phyloP scores from a whole-genome alignment of 1,284 basidiomycete genomes.

The Ceratorhiza oryzae-sativae region DNA sequence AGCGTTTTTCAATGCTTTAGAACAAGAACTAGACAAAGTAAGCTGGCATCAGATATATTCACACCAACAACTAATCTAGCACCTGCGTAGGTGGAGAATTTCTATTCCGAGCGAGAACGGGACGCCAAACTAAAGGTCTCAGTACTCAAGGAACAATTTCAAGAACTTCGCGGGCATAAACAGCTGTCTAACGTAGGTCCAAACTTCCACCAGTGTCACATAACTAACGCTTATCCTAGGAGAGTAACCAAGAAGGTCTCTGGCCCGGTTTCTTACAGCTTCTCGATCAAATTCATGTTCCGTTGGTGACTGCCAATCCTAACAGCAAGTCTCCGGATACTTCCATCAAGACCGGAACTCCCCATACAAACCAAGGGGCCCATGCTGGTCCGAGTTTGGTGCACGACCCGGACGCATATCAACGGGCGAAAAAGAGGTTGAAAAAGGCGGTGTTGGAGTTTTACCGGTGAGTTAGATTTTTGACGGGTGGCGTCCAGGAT shows the following conservation, averaged over 20 bases:
- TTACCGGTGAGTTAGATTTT: slow-evolving; percentile 69
- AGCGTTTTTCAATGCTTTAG: slow-evolving; percentile 77
- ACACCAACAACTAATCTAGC: not conserved
- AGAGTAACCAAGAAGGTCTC: slow-evolving; percentile 34
- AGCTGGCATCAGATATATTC: slow-evolving; percentile 65
- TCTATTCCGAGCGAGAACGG: slow-evolving; percentile 77
- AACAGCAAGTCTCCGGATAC: slow-evolving; percentile 34
- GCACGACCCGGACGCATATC: slow-evolving; percentile 78
- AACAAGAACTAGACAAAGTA: slow-evolving; percentile 80
- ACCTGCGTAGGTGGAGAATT: slow-evolving; percentile 72
- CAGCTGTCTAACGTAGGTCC: slow-evolving; percentile 65
- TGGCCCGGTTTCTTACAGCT: slow-evolving; percentile 42
- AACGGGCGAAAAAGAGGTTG: slow-evolving; percentile 80
- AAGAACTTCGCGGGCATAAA: slow-evolving; percentile 75
- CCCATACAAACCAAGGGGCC: slow-evolving; percentile 4
- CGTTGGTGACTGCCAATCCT: not conserved
- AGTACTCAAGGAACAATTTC: slow-evolving; percentile 72
- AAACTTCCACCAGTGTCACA: not conserved
- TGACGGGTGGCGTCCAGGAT: not conserved
- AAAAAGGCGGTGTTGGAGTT: slow-evolving; percentile 85
- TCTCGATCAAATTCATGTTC: slow-evolving; percentile 31
- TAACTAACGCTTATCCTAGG: slow-evolving; percentile 31
- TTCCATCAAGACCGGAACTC: slow-evolving; percentile 26
- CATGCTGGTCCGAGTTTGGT: slow-evolving; percentile 32
- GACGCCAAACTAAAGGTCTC: slow-evolving; percentile 66